Conservation (phyloP, 2,329 filamentous ascomycete genomes). For the Fusarium sp. region DNA sequence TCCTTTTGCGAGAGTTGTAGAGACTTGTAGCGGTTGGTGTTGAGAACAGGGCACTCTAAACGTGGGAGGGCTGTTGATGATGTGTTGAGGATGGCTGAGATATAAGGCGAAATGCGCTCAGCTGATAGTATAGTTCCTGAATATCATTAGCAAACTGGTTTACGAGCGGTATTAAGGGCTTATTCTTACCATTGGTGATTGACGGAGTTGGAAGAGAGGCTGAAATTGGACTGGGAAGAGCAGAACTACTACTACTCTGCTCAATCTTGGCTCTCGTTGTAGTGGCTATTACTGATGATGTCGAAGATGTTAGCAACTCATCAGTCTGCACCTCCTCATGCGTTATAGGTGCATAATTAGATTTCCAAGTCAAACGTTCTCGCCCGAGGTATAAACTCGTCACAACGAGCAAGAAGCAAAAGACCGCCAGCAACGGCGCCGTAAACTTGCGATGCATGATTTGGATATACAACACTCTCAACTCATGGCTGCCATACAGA, state of each 20-base stretch:
- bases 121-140: conserved; percentile 42
- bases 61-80: conserved; percentile 40
- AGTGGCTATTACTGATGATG: not conserved
- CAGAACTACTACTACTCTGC: not conserved
- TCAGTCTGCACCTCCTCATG: not conserved
- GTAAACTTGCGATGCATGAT: conserved; percentile 37
- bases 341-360: conserved; percentile 16
- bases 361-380: conserved; percentile 23
- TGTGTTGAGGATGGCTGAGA: conserved; percentile 50
- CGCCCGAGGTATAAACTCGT: conserved; percentile 41
- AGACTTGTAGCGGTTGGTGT: conserved; percentile 41
- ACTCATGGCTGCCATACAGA: not conserved
- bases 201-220: not conserved
- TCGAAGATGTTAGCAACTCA: not conserved
- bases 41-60: conserved; percentile 50
- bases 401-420: conserved; percentile 33
- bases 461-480: not conserved
- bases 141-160: conserved; percentile 23
- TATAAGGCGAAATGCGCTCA: conserved; percentile 42
- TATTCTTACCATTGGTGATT: conserved; percentile 26
- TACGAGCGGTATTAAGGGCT: fast-evolving
- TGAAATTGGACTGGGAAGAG: not conserved
- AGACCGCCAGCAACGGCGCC: conserved; percentile 25
- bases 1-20: conserved; percentile 32
- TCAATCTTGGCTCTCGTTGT: not conserved